Percentiles rank a stretch among this genome's conserved stretches.
phyloP scores from a whole-genome alignment of 73 alveolate species.

The Symbiodinium pilosum region DNA sequence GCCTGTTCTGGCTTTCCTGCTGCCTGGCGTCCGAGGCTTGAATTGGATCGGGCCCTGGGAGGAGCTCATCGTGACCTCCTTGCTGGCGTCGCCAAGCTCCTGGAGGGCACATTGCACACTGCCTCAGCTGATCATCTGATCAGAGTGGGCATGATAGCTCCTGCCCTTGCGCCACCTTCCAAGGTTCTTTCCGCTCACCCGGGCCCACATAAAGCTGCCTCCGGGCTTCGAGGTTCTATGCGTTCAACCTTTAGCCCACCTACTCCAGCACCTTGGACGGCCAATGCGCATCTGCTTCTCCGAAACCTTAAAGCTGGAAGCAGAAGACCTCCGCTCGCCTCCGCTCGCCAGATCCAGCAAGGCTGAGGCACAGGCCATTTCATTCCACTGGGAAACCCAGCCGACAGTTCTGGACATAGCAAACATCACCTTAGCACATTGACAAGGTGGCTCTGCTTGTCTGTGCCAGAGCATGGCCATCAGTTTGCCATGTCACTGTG shows the following conservation, averaged over 20 bases:
- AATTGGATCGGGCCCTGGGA: slow-evolving; percentile 1
- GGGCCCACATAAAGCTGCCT: slow-evolving; percentile 95
- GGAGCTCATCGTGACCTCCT: neutral
- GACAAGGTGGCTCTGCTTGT: neutral
- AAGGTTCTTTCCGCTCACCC: slow-evolving; percentile 10
- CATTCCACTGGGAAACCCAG: slow-evolving; percentile 99
- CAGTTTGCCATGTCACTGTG: slow-evolving; percentile 95
- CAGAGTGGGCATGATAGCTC: too few species aligned
- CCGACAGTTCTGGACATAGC: slow-evolving; percentile 98
- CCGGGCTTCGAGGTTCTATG: neutral
- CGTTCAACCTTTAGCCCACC: neutral
- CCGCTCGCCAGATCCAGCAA: neutral
- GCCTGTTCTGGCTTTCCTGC: neutral
- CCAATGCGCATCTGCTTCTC: slow-evolving; percentile 94
- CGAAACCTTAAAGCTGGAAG: slow-evolving; percentile 64
- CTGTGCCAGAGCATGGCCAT: neutral
- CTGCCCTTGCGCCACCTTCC: slow-evolving; percentile 23
- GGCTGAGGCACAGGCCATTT: slow-evolving; percentile 95
- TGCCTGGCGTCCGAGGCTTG: neutral
- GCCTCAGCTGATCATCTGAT: neutral
- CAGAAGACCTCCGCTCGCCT: neutral
- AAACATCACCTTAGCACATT: slow-evolving; percentile 96
- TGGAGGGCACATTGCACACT: neutral
- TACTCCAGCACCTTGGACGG: slow-evolving; percentile 28
- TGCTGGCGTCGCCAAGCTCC: neutral